Evolutionary conservation across 208 protist species (phyloP).

Genomic region (Acanthamoeba quina): DNA sequence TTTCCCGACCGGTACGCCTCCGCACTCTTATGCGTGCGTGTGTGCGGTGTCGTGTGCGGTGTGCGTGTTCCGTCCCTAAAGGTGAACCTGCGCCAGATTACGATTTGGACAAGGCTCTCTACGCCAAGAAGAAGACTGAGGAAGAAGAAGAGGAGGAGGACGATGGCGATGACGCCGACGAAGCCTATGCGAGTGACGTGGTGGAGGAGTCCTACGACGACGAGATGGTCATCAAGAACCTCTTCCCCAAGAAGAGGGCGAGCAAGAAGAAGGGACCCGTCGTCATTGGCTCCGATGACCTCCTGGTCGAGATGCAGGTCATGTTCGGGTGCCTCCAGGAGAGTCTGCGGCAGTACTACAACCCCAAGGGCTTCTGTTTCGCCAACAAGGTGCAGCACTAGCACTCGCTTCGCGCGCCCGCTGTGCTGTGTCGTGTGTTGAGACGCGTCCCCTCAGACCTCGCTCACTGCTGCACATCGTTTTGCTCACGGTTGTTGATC

Average conservation of each 20-base stretch:
- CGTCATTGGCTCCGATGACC: conserved; percentile 76
- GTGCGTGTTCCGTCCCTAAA: neutral
- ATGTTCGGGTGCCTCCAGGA: conserved; percentile 85
- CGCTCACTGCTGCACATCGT: neutral
- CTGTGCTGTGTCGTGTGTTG: too few species aligned
- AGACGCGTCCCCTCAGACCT: too few species aligned
- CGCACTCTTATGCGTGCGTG: neutral
- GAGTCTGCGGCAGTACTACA: conserved; percentile 77
- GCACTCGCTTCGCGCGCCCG: neutral
- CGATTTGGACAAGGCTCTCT: neutral
- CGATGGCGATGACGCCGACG: neutral
- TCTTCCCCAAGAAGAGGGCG: neutral
- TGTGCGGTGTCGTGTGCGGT: neutral
- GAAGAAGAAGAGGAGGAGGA: neutral
- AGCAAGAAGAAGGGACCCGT: neutral
- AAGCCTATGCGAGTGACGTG: neutral
- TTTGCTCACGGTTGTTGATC: neutral
- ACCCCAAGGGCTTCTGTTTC: conserved; percentile 84
- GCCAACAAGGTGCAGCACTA: conserved; percentile 60
- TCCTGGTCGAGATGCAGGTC: conserved; percentile 71
- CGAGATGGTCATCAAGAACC: conserved; percentile 20
- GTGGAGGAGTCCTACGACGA: neutral
- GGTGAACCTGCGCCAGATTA: neutral
- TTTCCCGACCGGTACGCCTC: neutral
- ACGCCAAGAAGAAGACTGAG: neutral